Conservation (phyloP, 1,139 yeast genomes). For the Wickerhamomyces sp. region DNA sequence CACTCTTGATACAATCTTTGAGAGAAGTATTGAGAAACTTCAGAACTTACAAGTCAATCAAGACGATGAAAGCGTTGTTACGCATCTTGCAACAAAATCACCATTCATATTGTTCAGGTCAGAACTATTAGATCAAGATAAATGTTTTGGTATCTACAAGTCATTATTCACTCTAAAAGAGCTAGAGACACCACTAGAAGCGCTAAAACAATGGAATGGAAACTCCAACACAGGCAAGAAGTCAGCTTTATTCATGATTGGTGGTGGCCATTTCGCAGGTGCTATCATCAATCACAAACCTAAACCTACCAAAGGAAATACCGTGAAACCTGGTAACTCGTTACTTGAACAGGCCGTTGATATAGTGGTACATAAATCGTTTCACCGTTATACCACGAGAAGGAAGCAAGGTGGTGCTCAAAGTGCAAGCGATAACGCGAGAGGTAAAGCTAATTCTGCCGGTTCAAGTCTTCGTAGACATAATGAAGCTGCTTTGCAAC, state of each 20-base stretch:
- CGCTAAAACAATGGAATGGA: constrained; percentile 34
- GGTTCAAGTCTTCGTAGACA: constrained; percentile 88
- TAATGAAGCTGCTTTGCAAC: constrained; percentile 78
- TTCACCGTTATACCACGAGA: constrained; percentile 93
- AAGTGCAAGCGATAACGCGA: constrained; percentile 84
- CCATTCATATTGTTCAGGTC: constrained; percentile 59
- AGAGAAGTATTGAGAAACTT: constrained; percentile 27
- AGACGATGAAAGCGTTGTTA: constrained; percentile 34
- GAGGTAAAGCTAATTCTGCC: constrained; percentile 95
- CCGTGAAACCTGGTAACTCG: constrained; percentile 36
- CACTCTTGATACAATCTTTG: constrained; percentile 34
- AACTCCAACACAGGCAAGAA: constrained; percentile 21
- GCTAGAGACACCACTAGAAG: constrained; percentile 38
- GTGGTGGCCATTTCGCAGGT: constrained; percentile 98
- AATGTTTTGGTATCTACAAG: constrained; percentile 69
- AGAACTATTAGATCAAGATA: constrained; percentile 35
- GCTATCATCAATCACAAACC: constrained; percentile 80
- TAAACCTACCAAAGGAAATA: constrained; percentile 47
- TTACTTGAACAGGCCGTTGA: constrained; percentile 58
- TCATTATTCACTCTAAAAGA: constrained; percentile 45
- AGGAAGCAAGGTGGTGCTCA: constrained; percentile 98
- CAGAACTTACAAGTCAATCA: constrained; percentile 19
- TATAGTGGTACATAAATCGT: constrained; percentile 73
- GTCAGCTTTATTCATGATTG: constrained; percentile 86
- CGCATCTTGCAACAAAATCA: constrained; percentile 59